Evolutionary conservation across 2,329 filamentous ascomycete genomes (phyloP).

Genomic region (Aspergillus pseudonomiae): DNA sequence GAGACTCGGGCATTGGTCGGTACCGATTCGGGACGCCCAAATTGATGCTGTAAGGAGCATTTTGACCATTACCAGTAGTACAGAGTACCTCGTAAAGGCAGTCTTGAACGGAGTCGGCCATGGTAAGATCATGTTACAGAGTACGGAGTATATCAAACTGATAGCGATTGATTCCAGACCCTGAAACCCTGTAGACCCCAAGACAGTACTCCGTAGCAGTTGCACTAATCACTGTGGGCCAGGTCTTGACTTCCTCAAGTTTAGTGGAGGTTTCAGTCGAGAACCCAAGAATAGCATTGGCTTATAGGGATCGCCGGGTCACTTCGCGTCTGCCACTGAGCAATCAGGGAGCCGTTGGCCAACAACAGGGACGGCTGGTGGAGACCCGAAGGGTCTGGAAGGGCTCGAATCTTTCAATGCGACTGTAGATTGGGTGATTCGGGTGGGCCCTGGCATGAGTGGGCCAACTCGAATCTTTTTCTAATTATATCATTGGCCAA

Average conservation of each 20-base stretch:
- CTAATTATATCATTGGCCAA: neutral
- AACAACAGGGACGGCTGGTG: conserved; percentile 1
- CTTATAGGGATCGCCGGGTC: conserved; percentile 17
- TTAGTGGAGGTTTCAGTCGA: conserved; percentile 15
- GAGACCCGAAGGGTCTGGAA: conserved; percentile 6
- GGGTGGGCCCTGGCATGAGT: neutral
- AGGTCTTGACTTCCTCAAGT: neutral
- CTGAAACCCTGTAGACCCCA: neutral
- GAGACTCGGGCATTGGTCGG: neutral
- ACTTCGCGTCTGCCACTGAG: conserved; percentile 6
- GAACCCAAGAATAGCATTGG: conserved; percentile 16
- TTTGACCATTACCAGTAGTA: neutral
- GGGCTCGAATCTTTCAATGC: neutral
- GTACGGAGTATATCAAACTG: neutral
- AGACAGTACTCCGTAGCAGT: neutral
- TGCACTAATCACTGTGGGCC: neutral
- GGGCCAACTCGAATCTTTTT: neutral
- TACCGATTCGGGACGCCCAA: neutral
- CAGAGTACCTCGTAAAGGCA: neutral
- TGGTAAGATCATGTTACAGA: neutral
- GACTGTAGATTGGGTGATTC: neutral
- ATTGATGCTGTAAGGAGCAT: neutral
- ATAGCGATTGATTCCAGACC: neutral
- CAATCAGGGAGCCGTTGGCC: neutral
- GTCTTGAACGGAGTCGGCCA: neutral